Conservation (phyloP, 2,329 filamentous ascomycete genomes). For the Grosmannia penicillata region DNA sequence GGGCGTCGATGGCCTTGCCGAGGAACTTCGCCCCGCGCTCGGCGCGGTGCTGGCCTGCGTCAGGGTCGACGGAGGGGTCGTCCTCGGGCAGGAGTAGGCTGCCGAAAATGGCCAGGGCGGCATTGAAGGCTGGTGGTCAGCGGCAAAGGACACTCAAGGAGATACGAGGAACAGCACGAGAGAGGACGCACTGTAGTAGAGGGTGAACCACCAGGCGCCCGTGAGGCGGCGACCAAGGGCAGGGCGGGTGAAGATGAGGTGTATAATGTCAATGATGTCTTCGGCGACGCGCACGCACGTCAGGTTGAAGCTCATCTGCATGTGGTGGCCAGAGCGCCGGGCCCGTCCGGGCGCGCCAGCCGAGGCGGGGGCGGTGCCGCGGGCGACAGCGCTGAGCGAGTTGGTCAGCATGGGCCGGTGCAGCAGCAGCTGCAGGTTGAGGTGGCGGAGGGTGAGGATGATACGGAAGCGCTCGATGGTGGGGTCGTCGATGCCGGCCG, state of each 20-base stretch:
- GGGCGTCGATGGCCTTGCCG: background rate
- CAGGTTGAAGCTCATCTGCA: background rate
- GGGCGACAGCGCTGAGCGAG: slow-evolving; percentile 4
- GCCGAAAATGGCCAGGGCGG: slow-evolving; percentile 8
- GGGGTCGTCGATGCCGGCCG: slow-evolving; percentile 4
- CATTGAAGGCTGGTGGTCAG: slow-evolving; percentile 10
- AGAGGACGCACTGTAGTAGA: slow-evolving; percentile 16
- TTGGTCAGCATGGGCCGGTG: slow-evolving; percentile 15
- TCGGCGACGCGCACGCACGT: slow-evolving; percentile 7
- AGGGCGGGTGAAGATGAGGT: slow-evolving; percentile 8
- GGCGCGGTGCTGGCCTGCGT: background rate
- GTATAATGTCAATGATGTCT: slow-evolving; percentile 12
- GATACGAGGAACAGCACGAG: background rate
- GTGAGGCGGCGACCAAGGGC: slow-evolving; percentile 10
- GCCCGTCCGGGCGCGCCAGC: slow-evolving; percentile 11
- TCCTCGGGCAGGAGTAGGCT: background rate
- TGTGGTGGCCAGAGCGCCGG: background rate
- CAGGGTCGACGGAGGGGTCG: background rate
- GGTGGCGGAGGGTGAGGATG: slow-evolving; percentile 19
- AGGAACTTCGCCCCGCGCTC: background rate
- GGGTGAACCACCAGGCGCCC: slow-evolving; percentile 18
- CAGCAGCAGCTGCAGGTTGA: slow-evolving; percentile 18
- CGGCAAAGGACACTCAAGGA: background rate
- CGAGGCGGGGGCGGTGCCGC: slow-evolving; percentile 11
- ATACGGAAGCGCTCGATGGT: slow-evolving; percentile 13